phyloP scores from a whole-genome alignment of 768 basidiomycete genomes.

The Piloderma croceum region DNA sequence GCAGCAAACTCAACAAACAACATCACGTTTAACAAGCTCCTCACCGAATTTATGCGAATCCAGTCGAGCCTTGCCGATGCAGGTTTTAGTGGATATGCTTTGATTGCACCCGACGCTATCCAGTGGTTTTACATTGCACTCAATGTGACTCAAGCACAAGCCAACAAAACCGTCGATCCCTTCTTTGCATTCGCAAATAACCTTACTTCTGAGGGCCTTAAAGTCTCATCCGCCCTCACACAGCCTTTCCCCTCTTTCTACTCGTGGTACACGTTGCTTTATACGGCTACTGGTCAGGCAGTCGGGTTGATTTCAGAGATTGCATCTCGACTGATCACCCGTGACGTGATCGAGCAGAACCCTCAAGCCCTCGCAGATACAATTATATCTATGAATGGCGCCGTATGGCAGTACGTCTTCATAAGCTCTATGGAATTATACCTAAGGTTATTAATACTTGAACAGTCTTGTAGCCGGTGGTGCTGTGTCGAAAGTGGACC shows the following conservation, averaged over 20 bases:
- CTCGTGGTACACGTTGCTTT: slow-evolving; percentile 1
- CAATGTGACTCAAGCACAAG: no score
- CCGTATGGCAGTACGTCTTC: slow-evolving; percentile 9
- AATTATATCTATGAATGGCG: no score
- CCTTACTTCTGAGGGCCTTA: slow-evolving; percentile 18
- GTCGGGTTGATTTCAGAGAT: slow-evolving; percentile 26
- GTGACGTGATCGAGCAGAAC: slow-evolving; percentile 20
- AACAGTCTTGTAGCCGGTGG: slow-evolving; percentile 43
- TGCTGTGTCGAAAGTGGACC: no score
- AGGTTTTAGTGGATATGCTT: slow-evolving; percentile 40
- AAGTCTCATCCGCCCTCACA: slow-evolving; percentile 6
- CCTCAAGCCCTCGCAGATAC: slow-evolving; percentile 22
- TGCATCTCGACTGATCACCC: slow-evolving; percentile 31
- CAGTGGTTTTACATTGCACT: slow-evolving; percentile 24
- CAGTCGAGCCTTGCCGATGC: slow-evolving; percentile 34
- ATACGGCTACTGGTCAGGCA: slow-evolving; percentile 5
- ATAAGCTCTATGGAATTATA: no score
- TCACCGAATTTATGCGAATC: slow-evolving; percentile 31
- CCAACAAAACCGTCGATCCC: slow-evolving; percentile 27
- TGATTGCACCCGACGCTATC: slow-evolving; percentile 17
- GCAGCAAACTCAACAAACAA: slow-evolving; percentile 27
- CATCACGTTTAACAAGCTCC: slow-evolving; percentile 22
- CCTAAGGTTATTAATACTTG: background rate
- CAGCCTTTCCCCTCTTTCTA: slow-evolving; percentile 22
- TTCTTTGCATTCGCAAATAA: slow-evolving; percentile 27